These are phyloP conservation scores for Pseudoneurospora amorphoporcata DNA, from an alignment of 495 filamentous ascomycete species.

Conservation along the genomic window DNA sequence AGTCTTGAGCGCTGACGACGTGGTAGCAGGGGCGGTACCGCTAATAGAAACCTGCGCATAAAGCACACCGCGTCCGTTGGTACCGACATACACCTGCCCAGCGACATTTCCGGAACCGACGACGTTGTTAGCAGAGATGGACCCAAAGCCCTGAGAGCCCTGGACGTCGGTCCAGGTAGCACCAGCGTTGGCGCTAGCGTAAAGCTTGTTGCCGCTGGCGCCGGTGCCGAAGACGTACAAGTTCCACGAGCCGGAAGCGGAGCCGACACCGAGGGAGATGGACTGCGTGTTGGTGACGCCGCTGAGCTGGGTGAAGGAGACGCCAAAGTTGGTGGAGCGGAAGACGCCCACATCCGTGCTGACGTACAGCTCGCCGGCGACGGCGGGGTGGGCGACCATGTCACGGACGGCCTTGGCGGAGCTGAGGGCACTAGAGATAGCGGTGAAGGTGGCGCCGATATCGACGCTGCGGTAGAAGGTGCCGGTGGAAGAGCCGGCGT, in stretches of 20 bases:
- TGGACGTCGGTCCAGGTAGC: slow-evolving; percentile 44
- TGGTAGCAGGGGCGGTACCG: neutral
- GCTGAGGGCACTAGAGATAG: slow-evolving; percentile 21
- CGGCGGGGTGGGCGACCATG: slow-evolving; percentile 38
- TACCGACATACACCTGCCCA: slow-evolving; percentile 47
- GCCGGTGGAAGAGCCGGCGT: slow-evolving; percentile 32
- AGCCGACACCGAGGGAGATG: slow-evolving; percentile 34
- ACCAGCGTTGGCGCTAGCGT: slow-evolving; percentile 39
- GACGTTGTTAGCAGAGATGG: slow-evolving; percentile 33
- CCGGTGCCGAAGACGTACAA: slow-evolving; percentile 42
- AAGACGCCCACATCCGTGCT: slow-evolving; percentile 44
- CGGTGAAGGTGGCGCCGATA: slow-evolving; percentile 33
- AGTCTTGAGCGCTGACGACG: neutral
- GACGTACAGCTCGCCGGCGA: slow-evolving; percentile 42
- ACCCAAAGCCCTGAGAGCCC: slow-evolving; percentile 42
- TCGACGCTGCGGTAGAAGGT: slow-evolving; percentile 40
- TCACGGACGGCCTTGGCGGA: slow-evolving; percentile 31
- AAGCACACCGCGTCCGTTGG: slow-evolving; percentile 49
- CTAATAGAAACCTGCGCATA: slow-evolving; percentile 28
- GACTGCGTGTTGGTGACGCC: slow-evolving; percentile 32
- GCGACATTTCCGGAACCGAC: slow-evolving; percentile 39
- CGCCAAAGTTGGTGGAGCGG: slow-evolving; percentile 39
- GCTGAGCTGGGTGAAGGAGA: slow-evolving; percentile 31
- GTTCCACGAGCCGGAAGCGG: slow-evolving; percentile 25
- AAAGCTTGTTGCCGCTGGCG: slow-evolving; percentile 34